Conservation (phyloP, 106 monocot genomes). For the Phalaenopsis aphrodite region DNA sequence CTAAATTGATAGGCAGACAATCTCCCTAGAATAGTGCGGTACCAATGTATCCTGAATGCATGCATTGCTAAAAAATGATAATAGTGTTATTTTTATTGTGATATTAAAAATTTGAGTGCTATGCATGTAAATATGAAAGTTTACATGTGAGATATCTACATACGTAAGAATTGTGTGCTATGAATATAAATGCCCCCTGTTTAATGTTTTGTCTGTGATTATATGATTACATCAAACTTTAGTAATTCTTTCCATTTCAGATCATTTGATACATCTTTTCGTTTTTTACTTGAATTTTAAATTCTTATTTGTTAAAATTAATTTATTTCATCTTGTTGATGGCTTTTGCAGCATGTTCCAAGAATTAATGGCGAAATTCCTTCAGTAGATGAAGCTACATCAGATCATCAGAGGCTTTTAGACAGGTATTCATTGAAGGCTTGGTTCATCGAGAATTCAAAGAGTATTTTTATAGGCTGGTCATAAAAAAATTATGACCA, state of each 20-base stretch:
- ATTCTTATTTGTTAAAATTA: background rate
- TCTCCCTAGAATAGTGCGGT: background rate
- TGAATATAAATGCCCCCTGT: no score
- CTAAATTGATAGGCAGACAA: background rate
- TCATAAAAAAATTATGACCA: no score
- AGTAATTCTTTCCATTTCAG: background rate
- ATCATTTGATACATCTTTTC: background rate
- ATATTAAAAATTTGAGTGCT: no score
- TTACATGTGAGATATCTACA: no score
- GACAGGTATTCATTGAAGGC: conserved; percentile 36
- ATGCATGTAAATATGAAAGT: no score
- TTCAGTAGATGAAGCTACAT: conserved; percentile 67
- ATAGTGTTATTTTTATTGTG: no score
- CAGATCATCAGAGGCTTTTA: conserved; percentile 70
- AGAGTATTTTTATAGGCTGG: background rate
- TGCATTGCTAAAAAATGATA: background rate
- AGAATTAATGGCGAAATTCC: conserved; percentile 66
- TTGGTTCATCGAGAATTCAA: background rate
- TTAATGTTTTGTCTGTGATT: background rate
- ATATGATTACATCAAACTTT: background rate
- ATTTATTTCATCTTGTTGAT: background rate
- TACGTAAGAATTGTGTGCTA: no score
- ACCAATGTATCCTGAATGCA: background rate
- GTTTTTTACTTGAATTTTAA: background rate
- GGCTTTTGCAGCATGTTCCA: conserved; percentile 49